Conservation (phyloP, 345 rosid genomes). For the Heritiera littoralis region DNA sequence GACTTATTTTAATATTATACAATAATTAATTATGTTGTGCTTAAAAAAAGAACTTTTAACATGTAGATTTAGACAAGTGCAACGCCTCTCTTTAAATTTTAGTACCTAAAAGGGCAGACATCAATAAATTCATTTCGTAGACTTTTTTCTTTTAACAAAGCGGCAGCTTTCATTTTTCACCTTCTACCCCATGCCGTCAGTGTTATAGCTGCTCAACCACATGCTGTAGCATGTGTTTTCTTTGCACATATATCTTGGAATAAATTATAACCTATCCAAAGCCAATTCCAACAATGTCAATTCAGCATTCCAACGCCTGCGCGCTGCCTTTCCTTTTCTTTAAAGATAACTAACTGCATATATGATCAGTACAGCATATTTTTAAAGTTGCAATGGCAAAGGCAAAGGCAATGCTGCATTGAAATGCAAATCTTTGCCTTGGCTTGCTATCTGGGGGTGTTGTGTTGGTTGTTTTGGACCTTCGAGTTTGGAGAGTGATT, state of each 20-base stretch:
- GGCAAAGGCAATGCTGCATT: neutral
- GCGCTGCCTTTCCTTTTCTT: neutral
- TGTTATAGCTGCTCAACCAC: neutral
- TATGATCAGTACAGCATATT: too few relatives aligned
- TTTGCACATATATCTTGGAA: neutral
- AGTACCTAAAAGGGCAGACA: neutral
- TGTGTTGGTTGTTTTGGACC: neutral
- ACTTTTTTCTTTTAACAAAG: neutral
- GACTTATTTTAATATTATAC: too few relatives aligned
- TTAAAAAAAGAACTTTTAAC: too few relatives aligned
- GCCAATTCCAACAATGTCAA: neutral
- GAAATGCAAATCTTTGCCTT: neutral
- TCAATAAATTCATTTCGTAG: neutral
- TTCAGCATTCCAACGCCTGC: neutral
- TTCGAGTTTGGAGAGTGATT: neutral
- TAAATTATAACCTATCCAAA: neutral
- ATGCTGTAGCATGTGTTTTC: neutral
- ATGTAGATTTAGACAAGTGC: neutral
- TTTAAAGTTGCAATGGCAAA: neutral
- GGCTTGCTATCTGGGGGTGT: neutral
- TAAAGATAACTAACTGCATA: neutral
- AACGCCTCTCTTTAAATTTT: neutral
- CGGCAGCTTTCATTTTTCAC: neutral
- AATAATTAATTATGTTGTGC: too few relatives aligned
- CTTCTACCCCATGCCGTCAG: too few relatives aligned